Evolutionary conservation across 1,284 basidiomycete genomes (phyloP), one percentile per base, ranked within the genome.

Genomic region (Xerocomus amazonicus): DNA sequence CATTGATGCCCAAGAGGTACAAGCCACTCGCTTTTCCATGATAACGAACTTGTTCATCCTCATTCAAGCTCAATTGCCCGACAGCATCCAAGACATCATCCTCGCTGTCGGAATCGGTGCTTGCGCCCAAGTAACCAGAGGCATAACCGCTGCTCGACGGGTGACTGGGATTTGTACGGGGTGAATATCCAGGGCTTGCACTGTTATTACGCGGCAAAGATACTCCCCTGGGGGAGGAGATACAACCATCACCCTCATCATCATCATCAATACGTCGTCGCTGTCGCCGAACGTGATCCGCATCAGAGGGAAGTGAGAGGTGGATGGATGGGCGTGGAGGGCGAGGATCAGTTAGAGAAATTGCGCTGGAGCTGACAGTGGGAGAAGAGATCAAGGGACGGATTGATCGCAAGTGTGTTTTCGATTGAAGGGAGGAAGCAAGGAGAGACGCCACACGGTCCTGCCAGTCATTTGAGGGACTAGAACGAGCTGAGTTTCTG

Each of bases 11-110:
- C 44, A 93, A 70, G 47, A 93, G 72, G 65, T 93, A 83, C 53
- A 93, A 66, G 1, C 90, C 91, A 50, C 87, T 90, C 6, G 81
- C 84, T 63, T 89, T 87, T 32, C 87, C 86, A 59, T 90, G 87
- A 65, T 83, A 90, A 26, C 87, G 73, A 14, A 92, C 82, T 63
- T 92, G 83, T 55, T 77, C 77, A 50, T 92, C 86, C 70, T 93
- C 90, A 59, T 92, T 90, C 58, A 93, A 62, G 54, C 86, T 90
- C 52, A 93, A 72, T 66, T 92, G 90, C 4, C 91, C 90, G 6
- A 92, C 76, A 32, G 88, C 88, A 56, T 84, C 80, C 16, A 79
- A 75, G 12, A 92, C 76, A 19, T 77, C 77, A 29, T 79, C 77
- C 45, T 72, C 77, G 37, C 58, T 56, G 9, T 71, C 74, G 17